These are phyloP conservation scores for Aspergillus floridensis DNA, from an alignment of 2,329 filamentous ascomycete genomes.

Conservation along the genomic window DNA sequence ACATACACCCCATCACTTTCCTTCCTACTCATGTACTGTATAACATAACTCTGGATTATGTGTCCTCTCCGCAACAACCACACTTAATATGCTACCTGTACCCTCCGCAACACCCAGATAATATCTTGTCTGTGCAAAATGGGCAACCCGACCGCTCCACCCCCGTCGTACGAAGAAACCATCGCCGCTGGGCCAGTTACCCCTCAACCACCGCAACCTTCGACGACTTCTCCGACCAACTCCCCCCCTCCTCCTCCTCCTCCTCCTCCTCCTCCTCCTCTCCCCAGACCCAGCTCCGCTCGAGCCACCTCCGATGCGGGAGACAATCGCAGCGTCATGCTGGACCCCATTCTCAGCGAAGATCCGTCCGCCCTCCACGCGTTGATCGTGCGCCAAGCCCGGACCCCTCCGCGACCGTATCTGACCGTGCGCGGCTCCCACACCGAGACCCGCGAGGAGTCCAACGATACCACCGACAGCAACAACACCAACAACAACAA, in stretches of 20 bases:
- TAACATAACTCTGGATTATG: not conserved
- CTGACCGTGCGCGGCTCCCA: slow-evolving; percentile 57
- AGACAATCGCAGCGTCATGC: slow-evolving; percentile 1
- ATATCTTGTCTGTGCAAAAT: not conserved
- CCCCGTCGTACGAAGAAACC: slow-evolving; percentile 2
- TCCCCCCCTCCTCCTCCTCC: not conserved
- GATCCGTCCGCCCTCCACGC: slow-evolving; percentile 36
- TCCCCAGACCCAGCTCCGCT: slow-evolving; percentile 7
- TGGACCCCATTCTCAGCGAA: slow-evolving; percentile 12
- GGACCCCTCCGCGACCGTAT: slow-evolving; percentile 52
- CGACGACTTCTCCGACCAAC: not conserved
- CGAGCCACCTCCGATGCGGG: slow-evolving; percentile 4
- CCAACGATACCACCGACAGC: slow-evolving; percentile 19
- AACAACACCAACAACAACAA: slow-evolving; percentile 20
- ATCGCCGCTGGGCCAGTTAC: not conserved
- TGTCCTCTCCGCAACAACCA: not conserved
- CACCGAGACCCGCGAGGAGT: slow-evolving; percentile 35
- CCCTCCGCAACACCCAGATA: not conserved
- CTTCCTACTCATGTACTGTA: too few relatives aligned
- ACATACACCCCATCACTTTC: not conserved
- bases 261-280: not conserved
- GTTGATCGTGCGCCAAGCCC: slow-evolving; percentile 38
- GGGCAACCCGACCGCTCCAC: not conserved
- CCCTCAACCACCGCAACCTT: not conserved
- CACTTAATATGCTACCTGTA: not conserved